Evolutionary conservation across 371 early-diverging fungal species (phyloP).

Genomic region (Phascolomyces articulosus): DNA sequence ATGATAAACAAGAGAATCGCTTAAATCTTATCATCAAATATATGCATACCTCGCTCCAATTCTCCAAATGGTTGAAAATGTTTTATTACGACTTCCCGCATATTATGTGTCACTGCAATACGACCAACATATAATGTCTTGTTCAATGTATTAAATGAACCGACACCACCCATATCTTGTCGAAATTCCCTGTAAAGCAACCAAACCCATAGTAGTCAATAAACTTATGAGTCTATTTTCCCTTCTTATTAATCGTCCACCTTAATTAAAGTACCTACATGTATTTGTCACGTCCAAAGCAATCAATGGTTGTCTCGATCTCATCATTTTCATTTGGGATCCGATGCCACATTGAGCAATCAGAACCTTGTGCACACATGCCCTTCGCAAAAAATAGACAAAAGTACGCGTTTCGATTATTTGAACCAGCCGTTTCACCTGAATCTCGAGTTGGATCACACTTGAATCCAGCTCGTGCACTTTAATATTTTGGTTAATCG

Average conservation of each 20-base stretch:
- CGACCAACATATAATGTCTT: conserved; percentile 83
- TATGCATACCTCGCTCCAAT: conserved; percentile 73
- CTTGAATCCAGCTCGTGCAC: conserved; percentile 65
- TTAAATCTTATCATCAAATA: too few species aligned
- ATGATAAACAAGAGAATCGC: not conserved
- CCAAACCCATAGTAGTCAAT: not conserved
- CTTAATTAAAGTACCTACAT: conserved; percentile 25
- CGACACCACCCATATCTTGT: conserved; percentile 90
- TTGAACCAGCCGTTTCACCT: conserved; percentile 74
- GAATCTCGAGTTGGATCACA: conserved; percentile 71
- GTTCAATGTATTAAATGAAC: conserved; percentile 78
- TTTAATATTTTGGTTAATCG: conserved; percentile 3
- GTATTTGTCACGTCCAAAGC: conserved; percentile 83
- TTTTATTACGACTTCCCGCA: conserved; percentile 63
- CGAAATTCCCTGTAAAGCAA: conserved; percentile 61
- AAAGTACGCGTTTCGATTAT: conserved; percentile 67
- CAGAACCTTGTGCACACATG: conserved; percentile 75
- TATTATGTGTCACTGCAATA: conserved; percentile 58
- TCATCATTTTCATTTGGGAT: conserved; percentile 69
- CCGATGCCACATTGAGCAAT: conserved; percentile 79
- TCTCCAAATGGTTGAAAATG: conserved; percentile 85
- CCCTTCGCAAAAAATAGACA: conserved; percentile 88
- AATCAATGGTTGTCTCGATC: conserved; percentile 72
- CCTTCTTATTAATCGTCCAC: not conserved
- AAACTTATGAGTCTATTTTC: too few species aligned